Conservation (phyloP, 208 protist species). For the Phytomonas sp. region DNA sequence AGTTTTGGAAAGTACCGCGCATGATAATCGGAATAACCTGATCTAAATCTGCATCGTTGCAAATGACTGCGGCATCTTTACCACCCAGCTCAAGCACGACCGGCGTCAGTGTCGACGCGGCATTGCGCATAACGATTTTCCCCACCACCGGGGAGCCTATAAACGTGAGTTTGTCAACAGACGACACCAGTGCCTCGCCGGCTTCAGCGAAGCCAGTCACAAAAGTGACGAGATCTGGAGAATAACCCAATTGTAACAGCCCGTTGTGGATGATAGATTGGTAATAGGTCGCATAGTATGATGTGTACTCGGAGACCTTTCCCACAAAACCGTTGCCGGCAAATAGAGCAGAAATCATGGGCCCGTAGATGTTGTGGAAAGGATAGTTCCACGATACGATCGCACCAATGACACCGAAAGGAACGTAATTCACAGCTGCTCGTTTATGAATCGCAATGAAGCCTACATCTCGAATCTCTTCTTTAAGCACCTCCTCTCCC, state of each 20-base stretch:
- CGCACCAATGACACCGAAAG: conserved; percentile 87
- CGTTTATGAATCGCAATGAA: conserved; percentile 87
- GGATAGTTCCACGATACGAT: conserved; percentile 95
- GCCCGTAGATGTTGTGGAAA: conserved; percentile 92
- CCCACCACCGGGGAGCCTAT: conserved; percentile 84
- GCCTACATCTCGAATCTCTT: conserved; percentile 79
- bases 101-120: conserved; percentile 83
- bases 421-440: conserved; percentile 74
- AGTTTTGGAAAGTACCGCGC: conserved; percentile 89
- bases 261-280: conserved; percentile 85
- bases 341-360: conserved; percentile 92
- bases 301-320: conserved; percentile 93
- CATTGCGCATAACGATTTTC: conserved; percentile 89
- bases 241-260: conserved; percentile 79
- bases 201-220: conserved; percentile 92
- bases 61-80: conserved; percentile 92
- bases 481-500: conserved; percentile 71
- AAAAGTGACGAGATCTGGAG: conserved; percentile 86
- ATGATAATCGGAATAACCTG: conserved; percentile 84
- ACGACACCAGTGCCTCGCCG: conserved; percentile 76
- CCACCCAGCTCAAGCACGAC: conserved; percentile 94
- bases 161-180: conserved; percentile 91
- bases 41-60: conserved; percentile 86
- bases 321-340: conserved; percentile 92
- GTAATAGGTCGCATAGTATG: conserved; percentile 89